Percentiles rank a stretch among this genome's conserved stretches.
These are phyloP conservation scores for Verticillium longisporum DNA, from an alignment of 2,329 filamentous ascomycete species.

Conservation along the genomic window DNA sequence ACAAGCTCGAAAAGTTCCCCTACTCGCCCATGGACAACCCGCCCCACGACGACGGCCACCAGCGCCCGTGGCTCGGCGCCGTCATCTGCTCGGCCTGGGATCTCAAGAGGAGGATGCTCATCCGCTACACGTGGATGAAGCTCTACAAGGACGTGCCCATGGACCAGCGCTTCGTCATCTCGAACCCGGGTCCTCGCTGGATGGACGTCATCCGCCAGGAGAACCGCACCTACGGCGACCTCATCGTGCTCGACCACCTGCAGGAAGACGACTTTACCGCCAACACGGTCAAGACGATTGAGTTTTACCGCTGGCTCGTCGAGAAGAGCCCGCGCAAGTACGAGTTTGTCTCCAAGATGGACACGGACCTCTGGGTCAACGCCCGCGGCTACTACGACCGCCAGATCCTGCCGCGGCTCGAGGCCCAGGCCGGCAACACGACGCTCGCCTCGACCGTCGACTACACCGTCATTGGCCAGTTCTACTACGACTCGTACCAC, in stretches of 20 bases:
- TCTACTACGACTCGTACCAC: conserved; percentile 16
- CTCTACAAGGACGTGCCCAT: conserved; percentile 21
- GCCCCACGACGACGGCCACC: background rate
- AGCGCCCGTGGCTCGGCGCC: conserved; percentile 18
- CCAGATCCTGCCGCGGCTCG: conserved; percentile 16
- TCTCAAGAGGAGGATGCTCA: conserved; percentile 19
- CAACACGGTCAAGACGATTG: conserved; percentile 25
- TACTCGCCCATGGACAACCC: conserved; percentile 14
- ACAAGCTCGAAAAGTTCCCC: conserved; percentile 16
- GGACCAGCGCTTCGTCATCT: conserved; percentile 21
- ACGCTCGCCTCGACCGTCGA: conserved; percentile 8
- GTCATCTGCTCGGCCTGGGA: conserved; percentile 21
- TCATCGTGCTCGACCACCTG: conserved; percentile 24
- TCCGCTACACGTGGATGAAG: conserved; percentile 23
- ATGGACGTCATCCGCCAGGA: conserved; percentile 16
- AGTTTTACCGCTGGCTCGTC: conserved; percentile 22
- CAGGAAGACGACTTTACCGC: conserved; percentile 21
- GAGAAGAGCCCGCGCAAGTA: conserved; percentile 13
- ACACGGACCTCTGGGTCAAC: conserved; percentile 24
- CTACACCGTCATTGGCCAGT: conserved; percentile 20
- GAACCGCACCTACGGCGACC: conserved; percentile 24
- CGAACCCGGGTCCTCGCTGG: conserved; percentile 20
- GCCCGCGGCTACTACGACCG: conserved; percentile 21
- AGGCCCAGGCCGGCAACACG: conserved; percentile 7
- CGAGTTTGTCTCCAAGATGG: conserved; percentile 24